phyloP scores from a whole-genome alignment of 2,329 filamentous ascomycete genomes.

The Calonectria pseudoreteaudii region DNA sequence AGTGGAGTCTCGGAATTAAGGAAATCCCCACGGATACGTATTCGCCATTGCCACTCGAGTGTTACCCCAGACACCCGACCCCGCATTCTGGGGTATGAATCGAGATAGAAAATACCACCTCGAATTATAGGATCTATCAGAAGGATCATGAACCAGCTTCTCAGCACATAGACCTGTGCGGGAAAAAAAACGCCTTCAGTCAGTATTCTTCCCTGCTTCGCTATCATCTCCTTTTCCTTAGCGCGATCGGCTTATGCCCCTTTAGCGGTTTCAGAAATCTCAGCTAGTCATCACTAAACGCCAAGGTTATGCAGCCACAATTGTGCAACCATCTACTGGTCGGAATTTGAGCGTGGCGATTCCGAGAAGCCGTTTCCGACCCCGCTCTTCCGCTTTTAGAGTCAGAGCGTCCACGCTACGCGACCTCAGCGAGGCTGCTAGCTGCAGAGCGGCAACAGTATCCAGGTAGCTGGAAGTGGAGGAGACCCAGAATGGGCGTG shows the following conservation, averaged over 20 bases:
- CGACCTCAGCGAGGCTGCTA: neutral
- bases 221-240: neutral
- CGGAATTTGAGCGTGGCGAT: neutral
- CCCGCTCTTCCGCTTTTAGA: neutral
- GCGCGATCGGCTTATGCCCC: neutral
- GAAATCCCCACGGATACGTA: neutral
- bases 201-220: neutral
- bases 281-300: neutral
- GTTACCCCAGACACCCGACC: neutral
- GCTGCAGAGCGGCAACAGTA: neutral
- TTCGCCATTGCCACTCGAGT: neutral
- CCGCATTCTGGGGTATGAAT: neutral
- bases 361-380: conserved; percentile 5
- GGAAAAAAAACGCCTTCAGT: neutral
- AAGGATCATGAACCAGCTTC: neutral
- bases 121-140: neutral
- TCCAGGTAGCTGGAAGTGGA: neutral
- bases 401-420: neutral
- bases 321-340: neutral
- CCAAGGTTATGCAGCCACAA: neutral
- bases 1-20: conserved; percentile 1
- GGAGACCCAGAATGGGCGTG: neutral
- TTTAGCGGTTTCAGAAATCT: neutral
- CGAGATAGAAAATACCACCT: neutral
- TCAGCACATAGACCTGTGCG: neutral